These are phyloP conservation scores for Parafenestella ontariensis DNA, from an alignment of 2,329 filamentous ascomycete genomes.

Conservation along the genomic window DNA sequence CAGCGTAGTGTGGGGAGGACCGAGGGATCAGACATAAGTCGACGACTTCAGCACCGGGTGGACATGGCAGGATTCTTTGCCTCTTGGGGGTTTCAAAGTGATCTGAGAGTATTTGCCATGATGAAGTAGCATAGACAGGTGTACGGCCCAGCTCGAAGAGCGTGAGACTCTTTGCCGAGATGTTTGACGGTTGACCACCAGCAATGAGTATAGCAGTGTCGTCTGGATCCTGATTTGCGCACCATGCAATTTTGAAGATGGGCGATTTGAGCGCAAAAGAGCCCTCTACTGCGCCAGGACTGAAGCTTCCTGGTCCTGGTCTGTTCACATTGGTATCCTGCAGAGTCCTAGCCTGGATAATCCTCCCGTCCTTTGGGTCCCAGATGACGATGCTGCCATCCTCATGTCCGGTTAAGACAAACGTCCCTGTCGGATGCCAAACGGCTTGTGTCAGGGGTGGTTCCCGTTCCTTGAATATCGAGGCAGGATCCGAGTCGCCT, in stretches of 20 bases:
- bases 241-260: slow-evolving; percentile 84
- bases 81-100: slow-evolving; percentile 81
- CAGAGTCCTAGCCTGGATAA: slow-evolving; percentile 83
- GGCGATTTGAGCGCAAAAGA: slow-evolving; percentile 72
- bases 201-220: slow-evolving; percentile 89
- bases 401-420: slow-evolving; percentile 84
- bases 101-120: slow-evolving; percentile 80
- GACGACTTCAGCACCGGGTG: slow-evolving; percentile 75
- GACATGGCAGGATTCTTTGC: slow-evolving; percentile 74
- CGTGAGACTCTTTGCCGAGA: slow-evolving; percentile 77
- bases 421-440: slow-evolving; percentile 95
- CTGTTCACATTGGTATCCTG: slow-evolving; percentile 76
- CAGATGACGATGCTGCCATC: slow-evolving; percentile 93
- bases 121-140: slow-evolving; percentile 88
- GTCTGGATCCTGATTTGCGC: slow-evolving; percentile 90
- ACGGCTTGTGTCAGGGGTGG: slow-evolving; percentile 82
- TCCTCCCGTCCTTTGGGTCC: slow-evolving; percentile 87
- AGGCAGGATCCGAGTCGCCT: slow-evolving; percentile 70
- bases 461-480: slow-evolving; percentile 67
- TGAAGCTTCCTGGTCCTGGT: slow-evolving; percentile 58
- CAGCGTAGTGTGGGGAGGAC: slow-evolving; percentile 81
- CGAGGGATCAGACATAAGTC: slow-evolving; percentile 87
- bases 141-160: slow-evolving; percentile 90
- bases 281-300: slow-evolving; percentile 54
- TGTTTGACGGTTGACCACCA: slow-evolving; percentile 75